Evolutionary conservation across 2,329 filamentous ascomycete genomes (phyloP), one percentile per base, ranked within the genome.

Genomic region (Zymoseptoria ardabiliae): DNA sequence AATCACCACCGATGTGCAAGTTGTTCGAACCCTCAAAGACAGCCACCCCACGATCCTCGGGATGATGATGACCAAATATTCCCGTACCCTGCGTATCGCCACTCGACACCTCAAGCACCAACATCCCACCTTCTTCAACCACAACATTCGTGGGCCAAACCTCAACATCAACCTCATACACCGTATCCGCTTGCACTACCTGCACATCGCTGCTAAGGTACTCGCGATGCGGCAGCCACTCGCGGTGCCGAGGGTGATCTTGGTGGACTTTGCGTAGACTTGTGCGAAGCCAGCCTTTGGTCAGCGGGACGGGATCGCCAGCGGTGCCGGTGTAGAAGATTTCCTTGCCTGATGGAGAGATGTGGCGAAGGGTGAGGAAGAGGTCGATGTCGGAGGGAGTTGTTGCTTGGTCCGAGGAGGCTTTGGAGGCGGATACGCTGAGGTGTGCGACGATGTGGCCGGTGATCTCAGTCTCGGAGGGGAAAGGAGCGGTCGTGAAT

Each of bases 401-500:
- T 56, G 72, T 74, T 1, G 64, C 54, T 41, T 59, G 54, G 5
- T 60, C 55, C 2, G 58, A 53, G 3, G 61, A 30, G 3, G 54
- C 35, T 9, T 57, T 59, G 8, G 23, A 25, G 41, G 59, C 60
- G 1, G 85, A 88, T 0, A 88, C 81, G 61, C 85, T 83, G 3
- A 90, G 75, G 63, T 84, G 85, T 0, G 85, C 85, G 0, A 83
- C 76, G 25, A 88, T 75, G 66, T 89, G 85, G 0, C 87, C 87
- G 0, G 87, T 90, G 57, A 90, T 82, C 67, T 90, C 87, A 0
- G 82, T 87, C 66, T 89, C 85, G 6, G 75, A 61, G n/a, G 80
- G 77, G 59, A 89, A 88, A 0, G 83, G 74, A 0, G 76, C 58
- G 0, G 82, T 86, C 0, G 74, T 76, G 69, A 89, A 89, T 50